These are phyloP conservation scores for Trichoderma citrinoviride DNA, from an alignment of 2,329 filamentous ascomycete species.

Conservation along the genomic window DNA sequence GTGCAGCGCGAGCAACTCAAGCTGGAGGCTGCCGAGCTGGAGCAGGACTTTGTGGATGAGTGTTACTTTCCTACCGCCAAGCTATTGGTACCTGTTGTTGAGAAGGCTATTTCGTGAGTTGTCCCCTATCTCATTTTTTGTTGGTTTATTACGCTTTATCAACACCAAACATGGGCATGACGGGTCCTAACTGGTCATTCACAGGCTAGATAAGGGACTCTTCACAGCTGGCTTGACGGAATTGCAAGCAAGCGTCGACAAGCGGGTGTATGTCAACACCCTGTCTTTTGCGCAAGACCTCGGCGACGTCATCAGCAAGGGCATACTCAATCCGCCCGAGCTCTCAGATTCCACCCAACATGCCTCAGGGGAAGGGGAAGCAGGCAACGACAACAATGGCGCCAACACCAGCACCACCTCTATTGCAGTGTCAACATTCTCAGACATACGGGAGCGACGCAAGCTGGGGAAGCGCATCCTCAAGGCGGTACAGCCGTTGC, in stretches of 20 bases:
- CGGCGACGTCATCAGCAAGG: slow-evolving; percentile 51
- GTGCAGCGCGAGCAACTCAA: slow-evolving; percentile 76
- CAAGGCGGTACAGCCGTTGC: slow-evolving; percentile 72
- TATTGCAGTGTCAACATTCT: slow-evolving; percentile 50
- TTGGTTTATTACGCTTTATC: not conserved
- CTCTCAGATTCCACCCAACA: slow-evolving; percentile 29
- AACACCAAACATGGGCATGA: not conserved
- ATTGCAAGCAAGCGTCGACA: slow-evolving; percentile 53
- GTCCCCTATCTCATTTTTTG: too few species aligned
- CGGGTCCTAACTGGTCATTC: slow-evolving; percentile 36
- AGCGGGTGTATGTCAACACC: slow-evolving; percentile 57
- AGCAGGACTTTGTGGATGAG: slow-evolving; percentile 77
- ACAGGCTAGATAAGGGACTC: slow-evolving; percentile 62
- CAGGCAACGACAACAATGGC: slow-evolving; percentile 40
- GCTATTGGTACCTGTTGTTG: slow-evolving; percentile 72
- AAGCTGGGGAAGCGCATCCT: slow-evolving; percentile 87
- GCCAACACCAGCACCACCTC: slow-evolving; percentile 45
- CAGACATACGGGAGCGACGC: slow-evolving; percentile 76
- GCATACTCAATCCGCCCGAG: slow-evolving; percentile 47
- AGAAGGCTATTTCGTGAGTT: slow-evolving; percentile 76
- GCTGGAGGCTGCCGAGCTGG: slow-evolving; percentile 70
- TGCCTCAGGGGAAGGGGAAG: slow-evolving; percentile 37
- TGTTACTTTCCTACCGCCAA: slow-evolving; percentile 88
- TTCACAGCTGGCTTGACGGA: slow-evolving; percentile 53
- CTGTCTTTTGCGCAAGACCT: slow-evolving; percentile 57